phyloP scores from a whole-genome alignment of 306 rosid species.

The Gillenia trifoliata region DNA sequence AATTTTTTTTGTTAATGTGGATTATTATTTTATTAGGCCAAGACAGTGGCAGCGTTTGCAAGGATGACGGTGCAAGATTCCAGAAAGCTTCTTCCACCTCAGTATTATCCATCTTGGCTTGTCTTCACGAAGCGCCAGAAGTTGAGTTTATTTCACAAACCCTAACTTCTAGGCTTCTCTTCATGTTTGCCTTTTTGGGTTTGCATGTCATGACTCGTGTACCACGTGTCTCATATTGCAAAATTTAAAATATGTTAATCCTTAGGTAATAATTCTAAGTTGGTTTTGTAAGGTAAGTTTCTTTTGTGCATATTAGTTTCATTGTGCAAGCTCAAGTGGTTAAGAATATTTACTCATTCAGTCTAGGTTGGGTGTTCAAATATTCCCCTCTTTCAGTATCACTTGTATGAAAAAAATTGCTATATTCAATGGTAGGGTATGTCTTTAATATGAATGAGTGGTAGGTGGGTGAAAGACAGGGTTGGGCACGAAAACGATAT shows the following conservation, averaged over 20 bases:
- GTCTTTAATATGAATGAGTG: background rate
- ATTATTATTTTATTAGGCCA: conserved; percentile 41
- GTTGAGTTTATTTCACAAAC: conserved; percentile 40
- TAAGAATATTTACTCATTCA: too few relatives aligned
- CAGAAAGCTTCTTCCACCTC: conserved; percentile 53
- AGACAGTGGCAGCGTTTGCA: conserved; percentile 66
- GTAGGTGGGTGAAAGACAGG: background rate
- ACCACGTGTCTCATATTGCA: background rate
- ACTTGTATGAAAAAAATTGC: background rate
- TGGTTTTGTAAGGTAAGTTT: background rate
- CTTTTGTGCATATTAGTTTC: too few relatives aligned
- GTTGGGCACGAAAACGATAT: too few relatives aligned
- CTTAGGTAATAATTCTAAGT: background rate
- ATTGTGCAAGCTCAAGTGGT: background rate
- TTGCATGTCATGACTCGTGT: background rate
- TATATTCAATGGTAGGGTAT: background rate
- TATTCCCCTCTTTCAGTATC: too few relatives aligned
- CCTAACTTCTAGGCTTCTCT: background rate
- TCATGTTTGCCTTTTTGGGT: background rate
- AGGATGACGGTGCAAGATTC: conserved; percentile 86
- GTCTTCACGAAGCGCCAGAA: conserved; percentile 71
- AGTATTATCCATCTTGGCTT: conserved; percentile 80
- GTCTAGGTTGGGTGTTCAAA: too few relatives aligned
- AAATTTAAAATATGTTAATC: background rate
- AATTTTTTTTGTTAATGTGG: background rate